Base-by-base conservation (phyloP, 768 basidiomycete species). In the Boletus tylopilopsis region DNA sequence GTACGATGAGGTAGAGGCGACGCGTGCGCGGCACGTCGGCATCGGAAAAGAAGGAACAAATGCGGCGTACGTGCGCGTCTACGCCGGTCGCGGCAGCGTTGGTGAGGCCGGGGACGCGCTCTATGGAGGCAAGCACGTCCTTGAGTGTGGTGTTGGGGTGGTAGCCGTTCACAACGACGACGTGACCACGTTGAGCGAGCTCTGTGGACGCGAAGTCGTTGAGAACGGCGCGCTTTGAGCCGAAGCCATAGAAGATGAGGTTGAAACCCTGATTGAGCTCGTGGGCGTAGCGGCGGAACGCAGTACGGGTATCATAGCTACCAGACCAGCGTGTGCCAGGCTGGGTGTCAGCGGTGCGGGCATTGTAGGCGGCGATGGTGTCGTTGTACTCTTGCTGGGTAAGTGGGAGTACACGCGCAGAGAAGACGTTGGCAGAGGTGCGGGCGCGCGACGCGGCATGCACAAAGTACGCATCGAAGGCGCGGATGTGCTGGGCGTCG, bases 191-290 rank as follows among this genome's bases (percentile, higher is more conserved):
- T 45, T 73, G 78, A 7, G 78, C 68, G 53, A 88, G 81, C 19
- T 70, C 62, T 0, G 76, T 70, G 5, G 64, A 71, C 2, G 87
- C 91, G 48, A 96, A 90, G 19, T 79, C 72, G 62, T 95, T 90
- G 27, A 99, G 72, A 9, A 87, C 56, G 16, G 62, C 65, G 47
- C 90, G 76, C 65, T 99, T 99, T 18, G 91, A 94, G 6, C 95
- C 95, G 59, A 83, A 80, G 1, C 95, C 95, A 60, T 92, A 91
- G 66, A 91, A 84, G 18, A 94, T 68, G 37, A 97, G 71, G 66
- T 90, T 94, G 75, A 93, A 97, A 1, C 92, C 94, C 63, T 85
- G 79, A 2, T 74, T 71, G 22, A 97, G 75, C 66, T 97, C 92
- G 53, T 75, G 71, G 37, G 79, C 68, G 64, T 86, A 87, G 36